Conservation (phyloP, 1,139 yeast genomes). For the Hanseniaspora sp. region DNA sequence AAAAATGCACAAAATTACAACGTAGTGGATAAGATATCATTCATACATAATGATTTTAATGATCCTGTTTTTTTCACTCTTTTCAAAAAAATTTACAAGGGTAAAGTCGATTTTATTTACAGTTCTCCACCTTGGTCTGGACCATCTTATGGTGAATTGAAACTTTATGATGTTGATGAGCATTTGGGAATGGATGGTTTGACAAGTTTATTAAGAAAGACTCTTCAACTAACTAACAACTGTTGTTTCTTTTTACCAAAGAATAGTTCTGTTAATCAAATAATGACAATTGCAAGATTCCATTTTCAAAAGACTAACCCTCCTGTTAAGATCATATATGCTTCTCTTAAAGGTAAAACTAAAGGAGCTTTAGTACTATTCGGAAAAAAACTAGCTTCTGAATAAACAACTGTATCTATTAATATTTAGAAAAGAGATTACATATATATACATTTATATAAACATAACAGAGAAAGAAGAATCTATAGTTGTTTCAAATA, state of each 20-base stretch:
- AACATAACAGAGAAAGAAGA: too few species aligned
- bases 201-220: conserved; percentile 35
- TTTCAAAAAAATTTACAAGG: conserved; percentile 17
- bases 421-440: neutral
- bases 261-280: conserved; percentile 50
- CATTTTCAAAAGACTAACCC: conserved; percentile 36
- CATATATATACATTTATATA: neutral
- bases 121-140: conserved; percentile 99
- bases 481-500: too few species aligned
- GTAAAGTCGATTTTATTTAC: conserved; percentile 55
- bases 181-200: conserved; percentile 31
- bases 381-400: conserved; percentile 1
- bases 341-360: conserved; percentile 47
- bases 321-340: conserved; percentile 43
- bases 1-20: conserved; percentile 68
- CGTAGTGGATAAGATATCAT: conserved; percentile 42
- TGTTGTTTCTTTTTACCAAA: conserved; percentile 69
- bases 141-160: conserved; percentile 43
- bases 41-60: conserved; percentile 46
- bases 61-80: conserved; percentile 14
- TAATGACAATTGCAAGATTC: conserved; percentile 40
- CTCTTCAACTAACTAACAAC: conserved; percentile 39
- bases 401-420: neutral
- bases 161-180: conserved; percentile 39
- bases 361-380: conserved; percentile 1